Evolutionary conservation across 2,329 filamentous ascomycete species (phyloP).

Genomic region (Fusarium denticulatum): DNA sequence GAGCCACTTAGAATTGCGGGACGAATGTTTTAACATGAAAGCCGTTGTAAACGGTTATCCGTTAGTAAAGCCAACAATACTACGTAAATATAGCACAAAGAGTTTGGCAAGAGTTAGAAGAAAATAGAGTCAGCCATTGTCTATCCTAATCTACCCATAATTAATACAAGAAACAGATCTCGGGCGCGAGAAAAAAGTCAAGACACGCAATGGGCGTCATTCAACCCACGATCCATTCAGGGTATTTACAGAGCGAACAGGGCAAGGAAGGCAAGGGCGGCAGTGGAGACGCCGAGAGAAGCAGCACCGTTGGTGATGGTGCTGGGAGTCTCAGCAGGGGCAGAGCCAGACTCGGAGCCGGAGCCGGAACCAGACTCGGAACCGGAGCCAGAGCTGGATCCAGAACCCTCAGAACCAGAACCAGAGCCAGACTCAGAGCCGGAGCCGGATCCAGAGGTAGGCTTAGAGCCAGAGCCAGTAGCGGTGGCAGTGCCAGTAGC

Average conservation of each 20-base stretch:
- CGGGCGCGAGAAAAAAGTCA: conserved; percentile 36
- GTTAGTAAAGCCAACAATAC: no score
- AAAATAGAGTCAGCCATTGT: conserved; percentile 37
- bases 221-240: conserved; percentile 39
- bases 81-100: background rate
- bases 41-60: background rate
- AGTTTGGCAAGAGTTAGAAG: background rate
- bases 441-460: background rate
- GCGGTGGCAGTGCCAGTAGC: conserved; percentile 49
- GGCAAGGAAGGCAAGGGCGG: conserved; percentile 34
- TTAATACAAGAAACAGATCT: conserved; percentile 45
- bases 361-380: conserved; percentile 26
- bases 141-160: conserved; percentile 44
- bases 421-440: background rate
- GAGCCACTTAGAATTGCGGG: background rate
- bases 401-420: conserved; percentile 5
- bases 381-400: conserved; percentile 16
- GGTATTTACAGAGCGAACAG: conserved; percentile 40
- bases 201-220: conserved; percentile 41
- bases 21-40: background rate
- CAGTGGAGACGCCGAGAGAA: conserved; percentile 30
- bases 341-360: conserved; percentile 20
- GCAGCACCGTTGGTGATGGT: conserved; percentile 27
- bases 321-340: conserved; percentile 33
- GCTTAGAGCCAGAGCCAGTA: conserved; percentile 9